A percentile compares a stretch with the other conserved stretches of the same genome.
phyloP scores from a whole-genome alignment of 768 basidiomycete species.

The Tulasnella sp. region DNA sequence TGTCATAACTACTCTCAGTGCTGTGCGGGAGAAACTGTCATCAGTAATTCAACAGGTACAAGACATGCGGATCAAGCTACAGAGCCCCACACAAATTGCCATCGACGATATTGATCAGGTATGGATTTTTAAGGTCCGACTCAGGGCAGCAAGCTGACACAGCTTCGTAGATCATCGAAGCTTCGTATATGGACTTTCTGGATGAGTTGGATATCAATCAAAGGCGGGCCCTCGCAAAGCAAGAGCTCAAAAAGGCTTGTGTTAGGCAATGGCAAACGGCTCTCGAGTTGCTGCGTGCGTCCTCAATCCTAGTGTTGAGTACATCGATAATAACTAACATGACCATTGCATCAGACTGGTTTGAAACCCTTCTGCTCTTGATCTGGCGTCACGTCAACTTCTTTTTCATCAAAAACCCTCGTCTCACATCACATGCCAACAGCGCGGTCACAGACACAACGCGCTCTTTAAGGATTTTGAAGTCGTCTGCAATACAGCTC shows the following conservation, averaged over 20 bases:
- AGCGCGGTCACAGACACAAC: conserved; percentile 2
- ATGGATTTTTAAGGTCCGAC: conserved; percentile 19
- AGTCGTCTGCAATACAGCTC: conserved; percentile 4
- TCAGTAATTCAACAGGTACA: conserved; percentile 53
- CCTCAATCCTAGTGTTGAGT: neutral
- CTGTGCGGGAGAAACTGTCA: conserved; percentile 49
- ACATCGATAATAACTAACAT: neutral
- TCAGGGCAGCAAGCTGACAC: neutral
- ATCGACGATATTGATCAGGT: conserved; percentile 66
- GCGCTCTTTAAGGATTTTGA: neutral
- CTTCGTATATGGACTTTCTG: conserved; percentile 39
- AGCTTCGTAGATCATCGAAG: conserved; percentile 31
- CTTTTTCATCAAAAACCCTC: conserved; percentile 31
- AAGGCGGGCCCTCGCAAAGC: conserved; percentile 52
- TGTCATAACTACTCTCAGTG: conserved; percentile 52
- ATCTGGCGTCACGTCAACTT: conserved; percentile 70
- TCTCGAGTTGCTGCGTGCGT: conserved; percentile 11
- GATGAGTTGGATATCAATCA: conserved; percentile 59
- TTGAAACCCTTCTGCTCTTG: conserved; percentile 70
- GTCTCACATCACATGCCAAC: neutral
- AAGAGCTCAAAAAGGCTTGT: conserved; percentile 42
- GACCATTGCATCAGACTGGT: conserved; percentile 35
- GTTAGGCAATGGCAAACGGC: conserved; percentile 17
- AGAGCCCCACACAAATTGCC: conserved; percentile 55
- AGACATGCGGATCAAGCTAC: conserved; percentile 58